Evolutionary conservation across 768 basidiomycete species (phyloP).

Genomic region (Rhodotorula graminis): DNA sequence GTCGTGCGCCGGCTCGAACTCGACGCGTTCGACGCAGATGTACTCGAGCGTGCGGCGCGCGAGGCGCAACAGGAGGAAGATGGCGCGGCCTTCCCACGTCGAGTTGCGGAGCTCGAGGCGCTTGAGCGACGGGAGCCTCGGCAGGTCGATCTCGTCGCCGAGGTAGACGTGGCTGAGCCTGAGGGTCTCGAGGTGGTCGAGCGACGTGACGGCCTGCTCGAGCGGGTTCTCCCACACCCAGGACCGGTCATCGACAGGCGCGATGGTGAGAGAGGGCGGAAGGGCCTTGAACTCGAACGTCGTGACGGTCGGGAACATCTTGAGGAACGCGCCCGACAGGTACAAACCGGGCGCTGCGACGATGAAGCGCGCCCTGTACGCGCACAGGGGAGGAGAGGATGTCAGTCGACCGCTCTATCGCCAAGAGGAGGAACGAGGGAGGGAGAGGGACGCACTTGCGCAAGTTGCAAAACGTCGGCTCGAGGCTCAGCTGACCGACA

Average conservation of each 20-base stretch:
- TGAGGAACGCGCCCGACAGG: background rate
- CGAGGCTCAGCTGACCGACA: background rate
- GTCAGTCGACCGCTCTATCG: no score
- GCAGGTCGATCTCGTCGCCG: constrained; percentile 2
- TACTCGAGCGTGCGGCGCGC: constrained; percentile 19
- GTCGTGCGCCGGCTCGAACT: background rate
- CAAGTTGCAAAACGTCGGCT: background rate
- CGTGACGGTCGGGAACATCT: background rate
- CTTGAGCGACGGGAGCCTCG: background rate
- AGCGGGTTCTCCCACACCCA: background rate
- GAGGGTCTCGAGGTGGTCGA: background rate
- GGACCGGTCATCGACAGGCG: no score
- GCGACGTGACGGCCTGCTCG: background rate
- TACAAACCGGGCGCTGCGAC: background rate
- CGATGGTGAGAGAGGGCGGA: background rate
- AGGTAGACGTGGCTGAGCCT: background rate
- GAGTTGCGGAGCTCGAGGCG: background rate
- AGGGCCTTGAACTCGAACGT: background rate
- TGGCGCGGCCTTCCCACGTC: constrained; percentile 7
- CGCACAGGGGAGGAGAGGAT: rapidly evolving
- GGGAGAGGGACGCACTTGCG: background rate
- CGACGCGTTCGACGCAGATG: background rate
- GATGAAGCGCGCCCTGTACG: background rate
- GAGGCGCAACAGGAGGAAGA: constrained; percentile 24
- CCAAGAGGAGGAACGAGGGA: no score